Evolutionary conservation across 2,329 filamentous ascomycete genomes (phyloP).

Genomic region (Rhynchosporium agropyri): DNA sequence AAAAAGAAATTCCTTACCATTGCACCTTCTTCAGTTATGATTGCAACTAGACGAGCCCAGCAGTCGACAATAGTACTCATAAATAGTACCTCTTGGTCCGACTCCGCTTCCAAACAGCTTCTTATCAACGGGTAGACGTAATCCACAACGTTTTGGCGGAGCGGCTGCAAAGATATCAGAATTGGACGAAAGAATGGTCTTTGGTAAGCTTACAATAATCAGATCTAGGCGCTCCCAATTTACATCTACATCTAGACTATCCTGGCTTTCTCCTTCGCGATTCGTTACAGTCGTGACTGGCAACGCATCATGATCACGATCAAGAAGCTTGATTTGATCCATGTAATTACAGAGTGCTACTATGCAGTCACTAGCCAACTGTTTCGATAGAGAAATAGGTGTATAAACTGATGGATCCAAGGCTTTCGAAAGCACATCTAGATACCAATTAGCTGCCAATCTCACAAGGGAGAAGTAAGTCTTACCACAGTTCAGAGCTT

Average conservation of each 20-base stretch:
- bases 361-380: constrained; percentile 11
- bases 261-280: constrained; percentile 36
- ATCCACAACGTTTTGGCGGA: constrained; percentile 28
- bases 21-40: constrained; percentile 31
- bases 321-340: constrained; percentile 28
- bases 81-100: constrained; percentile 10
- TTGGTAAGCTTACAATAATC: constrained; percentile 28
- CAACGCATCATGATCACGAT: constrained; percentile 25
- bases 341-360: constrained; percentile 24
- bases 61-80: constrained; percentile 24
- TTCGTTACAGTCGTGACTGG: not conserved
- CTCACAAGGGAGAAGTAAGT: not conserved
- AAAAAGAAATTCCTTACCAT: constrained; percentile 24
- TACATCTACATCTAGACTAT: constrained; percentile 29
- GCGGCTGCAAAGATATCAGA: constrained; percentile 32
- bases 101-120: constrained; percentile 23
- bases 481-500: constrained; percentile 34
- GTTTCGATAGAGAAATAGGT: constrained; percentile 11
- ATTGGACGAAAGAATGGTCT: not conserved
- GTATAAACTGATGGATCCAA: constrained; percentile 15
- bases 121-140: constrained; percentile 24
- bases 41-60: constrained; percentile 31
- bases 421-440: constrained; percentile 17
- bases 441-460: constrained; percentile 18
- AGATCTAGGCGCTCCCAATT: constrained; percentile 31